Base-by-base conservation (phyloP, 2,329 filamentous ascomycete genomes). In the Chaetomium sp. region DNA sequence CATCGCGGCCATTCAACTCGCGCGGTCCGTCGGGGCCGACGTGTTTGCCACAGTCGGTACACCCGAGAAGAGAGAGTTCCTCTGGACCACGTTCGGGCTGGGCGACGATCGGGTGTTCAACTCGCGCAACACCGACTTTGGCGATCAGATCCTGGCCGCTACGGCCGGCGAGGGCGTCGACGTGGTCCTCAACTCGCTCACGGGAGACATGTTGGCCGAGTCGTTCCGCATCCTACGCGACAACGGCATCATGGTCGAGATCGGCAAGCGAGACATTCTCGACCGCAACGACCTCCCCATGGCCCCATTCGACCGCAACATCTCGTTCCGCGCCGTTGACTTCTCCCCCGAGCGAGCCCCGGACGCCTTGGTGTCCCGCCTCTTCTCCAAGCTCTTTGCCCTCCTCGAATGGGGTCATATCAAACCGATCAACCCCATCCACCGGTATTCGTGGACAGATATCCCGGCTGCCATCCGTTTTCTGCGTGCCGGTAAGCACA, bases 401-500 rank as follows among this genome's bases (percentile, higher is more conserved):
- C 54, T 67, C 1, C 35, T 64, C n/a, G 47, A 63, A 4, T 55
- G 34, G 6, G 56, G 62, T 43, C 59, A 64, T 32, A 56, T 72
- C 34, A 53, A 56, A 10, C 67, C 69, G 0, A 68, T 72, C 19
- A 53, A 61, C 1, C 67, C 70, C 0, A 62, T 71, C 19, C 64
- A 61, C 2, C 52, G 54, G 1, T 69, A 65, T 37, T 56, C 61
- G 0, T 69, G 71, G 41, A 59, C 62, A 8, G 53, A 69, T 0
- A 55, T 72, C 6, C 44, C 59, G 3, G 58, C 60, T 1, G 70
- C 69, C 0, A 61, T 74, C 35, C 47, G 61, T 5, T 64, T 61
- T 52, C 66, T 75, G 43, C 67, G 68, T 14, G 53, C 61, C 8
- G 70, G 72, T 0, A 65, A 65, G 10, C 71, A 73, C 47, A 67